These are phyloP conservation scores for Globisporangium viniferum DNA, from an alignment of 352 stramenopile genomes.

Conservation along the genomic window DNA sequence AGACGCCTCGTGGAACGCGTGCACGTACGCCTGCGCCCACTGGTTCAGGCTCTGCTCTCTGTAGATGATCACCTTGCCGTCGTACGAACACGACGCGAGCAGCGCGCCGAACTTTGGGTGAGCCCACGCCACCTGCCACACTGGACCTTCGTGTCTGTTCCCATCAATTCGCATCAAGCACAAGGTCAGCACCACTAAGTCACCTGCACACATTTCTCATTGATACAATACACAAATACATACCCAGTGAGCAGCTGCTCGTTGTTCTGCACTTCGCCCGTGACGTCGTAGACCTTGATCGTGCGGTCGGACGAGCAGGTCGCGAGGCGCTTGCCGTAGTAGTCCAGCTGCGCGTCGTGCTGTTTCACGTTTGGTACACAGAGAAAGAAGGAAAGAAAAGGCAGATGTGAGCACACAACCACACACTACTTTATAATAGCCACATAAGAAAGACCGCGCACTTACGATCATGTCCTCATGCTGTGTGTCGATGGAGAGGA, in stretches of 20 bases:
- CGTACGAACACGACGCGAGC: conserved; percentile 97
- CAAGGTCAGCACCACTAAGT: neutral
- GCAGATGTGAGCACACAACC: neutral
- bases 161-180: neutral
- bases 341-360: conserved; percentile 99
- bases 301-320: conserved; percentile 98
- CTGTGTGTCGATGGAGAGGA: conserved; percentile 94
- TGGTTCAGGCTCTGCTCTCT: conserved; percentile 91
- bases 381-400: conserved; percentile 17
- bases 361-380: conserved; percentile 21
- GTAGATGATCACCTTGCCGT: conserved; percentile 97
- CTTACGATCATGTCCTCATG: conserved; percentile 97
- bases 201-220: neutral
- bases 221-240: neutral
- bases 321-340: conserved; percentile 98
- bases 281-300: conserved; percentile 97
- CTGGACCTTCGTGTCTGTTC: conserved; percentile 92
- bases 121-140: conserved; percentile 98
- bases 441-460: neutral
- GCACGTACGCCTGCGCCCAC: conserved; percentile 93
- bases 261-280: conserved; percentile 87
- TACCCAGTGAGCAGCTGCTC: conserved; percentile 85
- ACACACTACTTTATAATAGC: too few species aligned
- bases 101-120: conserved; percentile 97
- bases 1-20: conserved; percentile 83